These are phyloP conservation scores for Ascochyta pisi DNA, from an alignment of 2,329 filamentous ascomycete species.

Conservation along the genomic window DNA sequence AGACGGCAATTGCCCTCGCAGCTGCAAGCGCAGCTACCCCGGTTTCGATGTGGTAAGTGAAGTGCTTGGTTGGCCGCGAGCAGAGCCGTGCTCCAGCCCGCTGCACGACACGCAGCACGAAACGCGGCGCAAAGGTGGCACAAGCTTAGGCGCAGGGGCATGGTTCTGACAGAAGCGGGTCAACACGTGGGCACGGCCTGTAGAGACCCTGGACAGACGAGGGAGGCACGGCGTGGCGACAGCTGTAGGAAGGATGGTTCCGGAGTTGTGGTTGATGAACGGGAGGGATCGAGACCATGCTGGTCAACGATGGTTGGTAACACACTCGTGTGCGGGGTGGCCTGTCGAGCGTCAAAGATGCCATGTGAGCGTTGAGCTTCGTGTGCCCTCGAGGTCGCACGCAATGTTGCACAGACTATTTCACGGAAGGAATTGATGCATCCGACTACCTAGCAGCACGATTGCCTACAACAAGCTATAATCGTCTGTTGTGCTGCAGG, in stretches of 20 bases:
- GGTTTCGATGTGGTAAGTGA: constrained; percentile 20
- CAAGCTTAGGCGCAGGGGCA: constrained; percentile 11
- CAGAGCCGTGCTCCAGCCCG: constrained; percentile 16
- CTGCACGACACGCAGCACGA: constrained; percentile 18
- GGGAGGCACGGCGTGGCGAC: constrained; percentile 12
- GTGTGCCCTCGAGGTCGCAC: not conserved
- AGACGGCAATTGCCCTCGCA: constrained; percentile 1
- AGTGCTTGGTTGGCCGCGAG: constrained; percentile 13
- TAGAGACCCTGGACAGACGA: constrained; percentile 9
- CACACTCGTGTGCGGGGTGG: constrained; percentile 6
- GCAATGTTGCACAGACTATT: not conserved
- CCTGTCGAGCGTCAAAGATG: not conserved
- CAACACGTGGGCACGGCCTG: constrained; percentile 16
- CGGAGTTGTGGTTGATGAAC: constrained; percentile 17
- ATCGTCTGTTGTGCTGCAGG: not conserved
- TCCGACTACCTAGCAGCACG: not conserved
- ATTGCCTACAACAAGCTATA: not conserved
- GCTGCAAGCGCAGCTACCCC: constrained; percentile 7
- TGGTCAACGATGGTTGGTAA: constrained; percentile 7
- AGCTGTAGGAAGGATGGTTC: constrained; percentile 12
- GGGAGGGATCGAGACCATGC: constrained; percentile 9
- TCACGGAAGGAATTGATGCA: not conserved
- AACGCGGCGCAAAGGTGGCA: constrained; percentile 10
- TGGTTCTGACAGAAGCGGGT: constrained; percentile 10
- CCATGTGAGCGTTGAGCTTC: not conserved